These are phyloP conservation scores for Bothriochloa decipiens DNA, from an alignment of 176 grass and related monocot species.

Conservation along the genomic window DNA sequence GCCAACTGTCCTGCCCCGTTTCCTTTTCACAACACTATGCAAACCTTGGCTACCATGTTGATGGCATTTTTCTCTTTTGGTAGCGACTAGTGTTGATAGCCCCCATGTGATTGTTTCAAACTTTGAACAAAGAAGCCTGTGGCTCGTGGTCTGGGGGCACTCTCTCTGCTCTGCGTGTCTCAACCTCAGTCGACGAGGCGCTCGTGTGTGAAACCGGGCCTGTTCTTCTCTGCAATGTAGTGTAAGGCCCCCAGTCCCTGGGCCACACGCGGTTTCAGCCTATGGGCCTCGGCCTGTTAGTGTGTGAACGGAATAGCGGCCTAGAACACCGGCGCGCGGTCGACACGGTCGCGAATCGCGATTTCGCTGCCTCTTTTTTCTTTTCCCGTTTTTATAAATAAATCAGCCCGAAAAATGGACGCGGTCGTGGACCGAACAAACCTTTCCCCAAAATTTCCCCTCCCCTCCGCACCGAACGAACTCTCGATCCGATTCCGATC, in stretches of 20 bases:
- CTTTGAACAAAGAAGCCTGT: neutral
- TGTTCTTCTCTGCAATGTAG: neutral
- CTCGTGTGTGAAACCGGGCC: neutral
- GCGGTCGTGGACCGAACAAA: conserved; percentile 52
- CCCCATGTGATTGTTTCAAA: neutral
- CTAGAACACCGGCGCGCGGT: neutral
- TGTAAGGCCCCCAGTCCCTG: neutral
- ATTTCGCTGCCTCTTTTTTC: conserved; percentile 21
- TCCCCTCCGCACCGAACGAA: conserved; percentile 5
- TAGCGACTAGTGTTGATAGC: neutral
- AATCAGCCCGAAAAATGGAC: conserved; percentile 28
- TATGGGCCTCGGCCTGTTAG: neutral
- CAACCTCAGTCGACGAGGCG: neutral
- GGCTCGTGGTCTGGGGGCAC: neutral
- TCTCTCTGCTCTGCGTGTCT: neutral
- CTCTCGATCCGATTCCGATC: conserved; percentile 45
- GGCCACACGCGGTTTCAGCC: neutral
- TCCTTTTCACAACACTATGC: neutral
- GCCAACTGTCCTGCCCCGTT: neutral
- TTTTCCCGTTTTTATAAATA: conserved; percentile 50
- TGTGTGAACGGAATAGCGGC: neutral
- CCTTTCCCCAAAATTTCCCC: conserved; percentile 52
- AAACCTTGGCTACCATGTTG: neutral
- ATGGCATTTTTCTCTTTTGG: neutral
- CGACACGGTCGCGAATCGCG: conserved; percentile 27